These are phyloP conservation scores for Cryptococcus amylolentus DNA, from an alignment of 1,284 basidiomycete genomes.

Conservation along the genomic window DNA sequence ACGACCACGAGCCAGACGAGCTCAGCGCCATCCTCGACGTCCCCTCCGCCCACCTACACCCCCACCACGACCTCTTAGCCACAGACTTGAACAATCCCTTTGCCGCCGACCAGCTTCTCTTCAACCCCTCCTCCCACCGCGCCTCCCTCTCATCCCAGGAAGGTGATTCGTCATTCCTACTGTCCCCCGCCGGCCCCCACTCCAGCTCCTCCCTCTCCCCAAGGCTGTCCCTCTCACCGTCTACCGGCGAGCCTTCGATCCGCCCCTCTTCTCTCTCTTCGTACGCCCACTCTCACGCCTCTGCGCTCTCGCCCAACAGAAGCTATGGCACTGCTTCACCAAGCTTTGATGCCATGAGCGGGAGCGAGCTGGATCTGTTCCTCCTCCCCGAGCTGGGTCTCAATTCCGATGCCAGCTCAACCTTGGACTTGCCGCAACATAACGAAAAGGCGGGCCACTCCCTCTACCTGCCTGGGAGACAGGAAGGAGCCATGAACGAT, in stretches of 20 bases:
- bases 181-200: constrained; percentile 4
- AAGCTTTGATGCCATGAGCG: constrained; percentile 20
- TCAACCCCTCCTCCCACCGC: constrained; percentile 4
- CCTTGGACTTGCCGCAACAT: not conserved
- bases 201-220: constrained; percentile 2
- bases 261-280: constrained; percentile 13
- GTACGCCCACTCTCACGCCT: constrained; percentile 30
- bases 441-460: constrained; percentile 10
- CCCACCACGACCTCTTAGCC: constrained; percentile 26
- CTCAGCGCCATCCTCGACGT: constrained; percentile 24
- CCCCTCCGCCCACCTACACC: constrained; percentile 9
- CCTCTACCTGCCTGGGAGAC: constrained; percentile 12
- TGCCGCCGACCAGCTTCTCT: constrained; percentile 1
- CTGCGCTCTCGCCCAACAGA: constrained; percentile 25
- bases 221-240: constrained; percentile 27
- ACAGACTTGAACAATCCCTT: constrained; percentile 23
- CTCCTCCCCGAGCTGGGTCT: constrained; percentile 16
- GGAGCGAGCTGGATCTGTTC: constrained; percentile 39
- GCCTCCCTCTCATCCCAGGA: constrained; percentile 8
- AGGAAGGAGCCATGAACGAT: constrained; percentile 1
- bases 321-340: not conserved
- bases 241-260: constrained; percentile 15
- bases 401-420: not conserved
- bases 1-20: constrained; percentile 6
- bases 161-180: constrained; percentile 4